Evolutionary conservation across 2,329 filamentous ascomycete genomes (phyloP).

Genomic region (Alternaria sp.): DNA sequence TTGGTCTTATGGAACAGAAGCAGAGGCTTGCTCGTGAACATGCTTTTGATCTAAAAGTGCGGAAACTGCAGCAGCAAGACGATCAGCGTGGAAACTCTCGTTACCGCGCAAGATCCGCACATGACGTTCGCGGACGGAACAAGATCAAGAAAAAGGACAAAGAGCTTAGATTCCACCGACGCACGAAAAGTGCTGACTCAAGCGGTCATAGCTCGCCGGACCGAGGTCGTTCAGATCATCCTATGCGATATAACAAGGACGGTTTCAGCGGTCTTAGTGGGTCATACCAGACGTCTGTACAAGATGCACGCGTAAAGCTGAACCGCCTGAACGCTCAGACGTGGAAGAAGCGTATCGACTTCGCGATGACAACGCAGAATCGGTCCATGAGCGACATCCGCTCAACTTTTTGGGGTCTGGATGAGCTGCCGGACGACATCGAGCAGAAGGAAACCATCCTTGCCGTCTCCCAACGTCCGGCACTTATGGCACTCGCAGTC

Average conservation of each 20-base stretch:
- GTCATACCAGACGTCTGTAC: constrained; percentile 74
- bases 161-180: constrained; percentile 45
- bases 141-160: constrained; percentile 45
- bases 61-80: constrained; percentile 75
- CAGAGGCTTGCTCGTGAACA: constrained; percentile 90
- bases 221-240: constrained; percentile 52
- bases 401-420: constrained; percentile 80
- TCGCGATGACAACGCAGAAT: constrained; percentile 73
- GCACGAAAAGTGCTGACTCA: constrained; percentile 52
- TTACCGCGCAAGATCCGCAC: constrained; percentile 62
- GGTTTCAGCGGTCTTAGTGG: constrained; percentile 76
- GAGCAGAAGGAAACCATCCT: constrained; percentile 87
- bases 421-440: constrained; percentile 81
- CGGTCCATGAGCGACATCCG: constrained; percentile 81
- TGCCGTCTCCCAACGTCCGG: constrained; percentile 83
- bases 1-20: constrained; percentile 86
- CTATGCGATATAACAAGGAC: constrained; percentile 80
- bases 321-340: constrained; percentile 84
- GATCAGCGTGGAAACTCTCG: constrained; percentile 61
- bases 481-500: constrained; percentile 80
- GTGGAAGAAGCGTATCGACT: constrained; percentile 92
- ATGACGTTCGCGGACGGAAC: constrained; percentile 52
- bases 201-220: constrained; percentile 40
- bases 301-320: constrained; percentile 79
- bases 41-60: constrained; percentile 86